These are phyloP conservation scores for Mucor lusitanicus DNA, from an alignment of 371 early-diverging fungal species.

Conservation along the genomic window DNA sequence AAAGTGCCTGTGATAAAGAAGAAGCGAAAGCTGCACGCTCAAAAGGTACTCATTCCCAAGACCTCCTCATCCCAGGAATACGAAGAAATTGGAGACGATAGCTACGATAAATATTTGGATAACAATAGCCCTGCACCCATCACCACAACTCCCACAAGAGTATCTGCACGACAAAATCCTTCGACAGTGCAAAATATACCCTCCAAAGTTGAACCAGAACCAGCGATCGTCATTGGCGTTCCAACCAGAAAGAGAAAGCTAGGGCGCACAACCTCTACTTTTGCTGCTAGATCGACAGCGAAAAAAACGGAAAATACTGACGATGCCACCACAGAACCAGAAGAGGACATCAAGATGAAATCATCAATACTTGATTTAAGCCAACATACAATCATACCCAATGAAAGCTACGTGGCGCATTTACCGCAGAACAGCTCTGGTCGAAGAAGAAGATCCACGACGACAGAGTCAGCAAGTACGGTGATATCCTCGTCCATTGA, in stretches of 20 bases:
- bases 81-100: not conserved
- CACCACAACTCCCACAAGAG: not conserved
- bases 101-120: constrained; percentile 4
- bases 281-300: not conserved
- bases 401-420: constrained; percentile 16
- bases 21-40: constrained; percentile 7
- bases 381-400: constrained; percentile 16
- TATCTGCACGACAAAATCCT: not conserved
- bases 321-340: not conserved
- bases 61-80: not conserved
- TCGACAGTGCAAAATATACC: not conserved
- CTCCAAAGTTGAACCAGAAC: not conserved
- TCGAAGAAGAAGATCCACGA: not conserved
- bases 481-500: not conserved
- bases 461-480: not conserved
- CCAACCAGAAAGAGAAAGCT: not conserved
- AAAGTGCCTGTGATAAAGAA: not conserved
- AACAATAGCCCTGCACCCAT: not conserved
- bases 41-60: constrained; percentile 3
- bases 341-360: not conserved
- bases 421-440: not conserved
- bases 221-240: constrained; percentile 2
- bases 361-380: constrained; percentile 10
- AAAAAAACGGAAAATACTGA: not conserved
- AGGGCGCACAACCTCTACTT: not conserved